Evolutionary conservation across 208 protist species (phyloP).

Genomic region (Phytomonas sp.): DNA sequence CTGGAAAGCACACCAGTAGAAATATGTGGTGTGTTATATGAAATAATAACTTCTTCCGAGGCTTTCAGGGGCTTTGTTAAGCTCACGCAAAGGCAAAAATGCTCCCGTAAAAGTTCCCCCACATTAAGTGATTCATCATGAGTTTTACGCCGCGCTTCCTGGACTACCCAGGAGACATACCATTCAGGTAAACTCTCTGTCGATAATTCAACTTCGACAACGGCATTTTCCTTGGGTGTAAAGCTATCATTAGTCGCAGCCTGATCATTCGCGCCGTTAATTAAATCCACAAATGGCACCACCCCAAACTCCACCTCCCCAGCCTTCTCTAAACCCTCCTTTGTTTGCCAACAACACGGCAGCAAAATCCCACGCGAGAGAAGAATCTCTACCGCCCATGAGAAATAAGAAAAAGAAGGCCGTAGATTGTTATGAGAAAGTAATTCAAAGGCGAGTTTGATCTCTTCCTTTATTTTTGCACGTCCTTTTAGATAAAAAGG

Average conservation of each 20-base stretch:
- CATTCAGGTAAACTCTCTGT: constrained; percentile 62
- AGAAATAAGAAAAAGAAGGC: constrained; percentile 31
- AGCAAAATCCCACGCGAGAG: constrained; percentile 49
- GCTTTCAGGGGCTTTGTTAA: constrained; percentile 38
- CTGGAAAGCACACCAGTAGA: constrained; percentile 31
- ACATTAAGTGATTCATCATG: constrained; percentile 21
- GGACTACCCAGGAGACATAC: constrained; percentile 36
- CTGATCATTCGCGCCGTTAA: constrained; percentile 48
- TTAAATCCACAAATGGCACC: constrained; percentile 68
- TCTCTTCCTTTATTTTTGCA: constrained; percentile 38
- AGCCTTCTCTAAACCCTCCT: background rate
- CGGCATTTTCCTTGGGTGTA: constrained; percentile 27
- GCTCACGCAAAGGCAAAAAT: constrained; percentile 65
- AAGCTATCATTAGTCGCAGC: background rate
- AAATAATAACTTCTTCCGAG: constrained; percentile 68
- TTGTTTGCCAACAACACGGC: constrained; percentile 40
- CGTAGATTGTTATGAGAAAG: constrained; percentile 35
- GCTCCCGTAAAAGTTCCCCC: constrained; percentile 20
- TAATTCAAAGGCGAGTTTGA: constrained; percentile 23
- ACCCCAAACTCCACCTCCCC: constrained; percentile 50
- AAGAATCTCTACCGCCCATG: constrained; percentile 53
- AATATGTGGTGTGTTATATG: constrained; percentile 36
- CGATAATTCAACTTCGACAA: constrained; percentile 50
- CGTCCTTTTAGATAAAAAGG: constrained; percentile 42
- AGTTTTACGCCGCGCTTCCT: constrained; percentile 21